Percentiles rank a stretch among this genome's conserved stretches.
These are phyloP conservation scores for Claviceps pazoutovae DNA, from an alignment of 2,329 filamentous ascomycete species.

Conservation along the genomic window DNA sequence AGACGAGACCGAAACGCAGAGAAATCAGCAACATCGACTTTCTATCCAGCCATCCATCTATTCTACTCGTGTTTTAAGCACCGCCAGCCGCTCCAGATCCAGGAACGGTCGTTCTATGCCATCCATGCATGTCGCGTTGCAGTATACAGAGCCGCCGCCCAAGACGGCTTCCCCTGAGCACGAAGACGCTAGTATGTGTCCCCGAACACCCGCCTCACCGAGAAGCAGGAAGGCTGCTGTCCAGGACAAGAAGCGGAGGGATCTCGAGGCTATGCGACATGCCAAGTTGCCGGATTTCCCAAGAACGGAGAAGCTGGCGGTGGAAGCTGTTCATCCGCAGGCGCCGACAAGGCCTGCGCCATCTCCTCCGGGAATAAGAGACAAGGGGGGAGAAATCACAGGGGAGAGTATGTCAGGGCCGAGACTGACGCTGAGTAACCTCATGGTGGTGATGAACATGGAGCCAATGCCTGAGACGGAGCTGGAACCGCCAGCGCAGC, in stretches of 20 bases:
- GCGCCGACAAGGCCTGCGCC: not conserved
- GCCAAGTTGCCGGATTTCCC: constrained; percentile 11
- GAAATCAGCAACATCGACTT: not conserved
- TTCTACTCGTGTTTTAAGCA: constrained; percentile 16
- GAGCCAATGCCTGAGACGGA: constrained; percentile 15
- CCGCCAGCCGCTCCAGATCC: constrained; percentile 4
- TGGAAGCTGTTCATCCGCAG: not conserved
- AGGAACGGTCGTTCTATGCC: constrained; percentile 3
- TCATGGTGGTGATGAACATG: constrained; percentile 27
- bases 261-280: constrained; percentile 21
- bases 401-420: constrained; percentile 1
- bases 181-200: constrained; percentile 7
- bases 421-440: constrained; percentile 16
- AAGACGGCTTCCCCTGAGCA: not conserved
- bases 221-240: constrained; percentile 24
- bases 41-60: constrained; percentile 9
- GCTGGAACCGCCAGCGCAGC: not conserved
- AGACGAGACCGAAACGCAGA: not conserved
- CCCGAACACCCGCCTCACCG: constrained; percentile 10
- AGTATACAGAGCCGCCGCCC: constrained; percentile 2
- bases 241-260: constrained; percentile 25
- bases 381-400: not conserved
- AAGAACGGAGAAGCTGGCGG: not conserved
- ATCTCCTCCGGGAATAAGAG: not conserved
- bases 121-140: constrained; percentile 13